Conservation (phyloP, 2,329 filamentous ascomycete species). For the Stachybotrys echinatus region DNA sequence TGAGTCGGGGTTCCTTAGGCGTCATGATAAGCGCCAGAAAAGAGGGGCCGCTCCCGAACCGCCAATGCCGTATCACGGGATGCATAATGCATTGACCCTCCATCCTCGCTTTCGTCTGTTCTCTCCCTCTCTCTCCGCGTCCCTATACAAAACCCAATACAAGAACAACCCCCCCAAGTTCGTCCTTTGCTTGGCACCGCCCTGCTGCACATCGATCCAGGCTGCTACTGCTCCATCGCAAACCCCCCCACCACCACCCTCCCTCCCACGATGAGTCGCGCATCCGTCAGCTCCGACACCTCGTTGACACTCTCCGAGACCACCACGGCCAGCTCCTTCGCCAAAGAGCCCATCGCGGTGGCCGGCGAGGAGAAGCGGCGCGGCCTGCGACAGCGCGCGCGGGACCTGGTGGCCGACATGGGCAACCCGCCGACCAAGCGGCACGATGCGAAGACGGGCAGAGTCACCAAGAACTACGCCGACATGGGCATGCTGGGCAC, state of each 20-base stretch:
- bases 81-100: no score
- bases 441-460: slow-evolving; percentile 25
- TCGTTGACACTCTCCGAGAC: slow-evolving; percentile 23
- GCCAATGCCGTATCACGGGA: no score
- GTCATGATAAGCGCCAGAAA: background rate
- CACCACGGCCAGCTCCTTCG: slow-evolving; percentile 19
- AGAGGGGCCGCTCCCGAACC: background rate
- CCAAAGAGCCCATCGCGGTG: slow-evolving; percentile 16
- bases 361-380: slow-evolving; percentile 9
- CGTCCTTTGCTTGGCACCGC: no score
- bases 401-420: slow-evolving; percentile 25
- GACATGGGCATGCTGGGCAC: slow-evolving; percentile 19
- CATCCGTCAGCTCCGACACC: slow-evolving; percentile 21
- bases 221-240: no score
- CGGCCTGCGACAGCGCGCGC: slow-evolving; percentile 24
- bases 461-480: slow-evolving; percentile 18
- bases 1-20: background rate
- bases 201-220: no score
- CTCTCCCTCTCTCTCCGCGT: no score
- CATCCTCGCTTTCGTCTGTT: no score
- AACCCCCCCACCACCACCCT: background rate
- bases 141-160: no score
- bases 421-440: slow-evolving; percentile 24
- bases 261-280: slow-evolving; percentile 13
- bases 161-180: no score